Evolutionary conservation across 169 alveolate species (phyloP), one percentile per base, ranked within the genome.

Genomic region (Cryptosporidium sp.): DNA sequence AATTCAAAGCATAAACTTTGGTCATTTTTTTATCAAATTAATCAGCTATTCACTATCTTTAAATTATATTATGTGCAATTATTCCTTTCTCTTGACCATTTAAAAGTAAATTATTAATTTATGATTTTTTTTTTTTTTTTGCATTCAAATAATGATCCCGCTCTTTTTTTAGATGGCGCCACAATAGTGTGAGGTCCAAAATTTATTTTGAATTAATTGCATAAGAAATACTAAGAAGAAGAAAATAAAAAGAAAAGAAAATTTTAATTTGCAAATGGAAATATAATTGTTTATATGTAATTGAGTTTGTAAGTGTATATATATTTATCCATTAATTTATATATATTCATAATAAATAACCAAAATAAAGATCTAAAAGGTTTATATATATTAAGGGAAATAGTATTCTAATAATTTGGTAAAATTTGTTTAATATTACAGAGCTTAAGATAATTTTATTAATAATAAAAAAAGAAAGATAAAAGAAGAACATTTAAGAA

Each of bases 91-190:
- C 9, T 14, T 37, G 44, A 37, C 44, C 56, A 48, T 21, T 6
- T 48, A 44, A 44, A 2, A 48, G 8, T 48, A 48, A 48, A 48
- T 16, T 1, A 48, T 48, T 48, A 14, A 42, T 42, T 26, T 26
- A 26, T 26, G 0, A 26, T 26, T 26, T 26, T 23, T 23, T 23
- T 23, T 23, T 23, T 23, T 23, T 23, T 26, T 29, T 5, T 56
- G 35, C 35, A 26, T 26, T n/a, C 5, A 1, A 56, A 23, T 4
- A 2, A 56, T 5, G 26, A 56, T 29, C 72, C 72, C 72, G 72
- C 53, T 52, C 52, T 18, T 62, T 35, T 7, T 65, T n/a, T 65
- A 48, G 56, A n/a, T 37, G 72, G 53, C 72, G 72, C 53, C 51
- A 14, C 14, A 16, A 0, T 7, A 2, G 72, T 65, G 44, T 65